Conservation (phyloP, 2,329 filamentous ascomycete species). For the Colletotrichum sp. region DNA sequence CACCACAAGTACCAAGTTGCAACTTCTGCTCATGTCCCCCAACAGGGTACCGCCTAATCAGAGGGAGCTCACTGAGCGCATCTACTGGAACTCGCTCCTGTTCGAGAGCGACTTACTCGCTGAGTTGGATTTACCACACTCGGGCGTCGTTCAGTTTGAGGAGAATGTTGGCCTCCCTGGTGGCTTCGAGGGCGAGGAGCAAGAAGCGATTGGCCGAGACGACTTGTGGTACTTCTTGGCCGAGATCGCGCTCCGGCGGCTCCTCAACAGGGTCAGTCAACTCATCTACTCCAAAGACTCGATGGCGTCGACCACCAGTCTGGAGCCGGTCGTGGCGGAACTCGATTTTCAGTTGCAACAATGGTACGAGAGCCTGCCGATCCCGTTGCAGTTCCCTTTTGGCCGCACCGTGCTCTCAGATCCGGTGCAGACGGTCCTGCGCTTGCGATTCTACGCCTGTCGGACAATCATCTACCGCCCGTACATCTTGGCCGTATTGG, state of each 20-base stretch:
- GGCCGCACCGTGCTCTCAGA: slow-evolving; percentile 70
- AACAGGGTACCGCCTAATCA: slow-evolving; percentile 73
- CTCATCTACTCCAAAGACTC: slow-evolving; percentile 80
- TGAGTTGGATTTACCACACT: slow-evolving; percentile 82
- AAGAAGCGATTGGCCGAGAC: slow-evolving; percentile 69
- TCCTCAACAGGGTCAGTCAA: slow-evolving; percentile 80
- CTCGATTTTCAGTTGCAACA: slow-evolving; percentile 83
- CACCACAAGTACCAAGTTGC: slow-evolving; percentile 81
- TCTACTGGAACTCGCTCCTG: slow-evolving; percentile 85
- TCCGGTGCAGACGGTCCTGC: slow-evolving; percentile 79
- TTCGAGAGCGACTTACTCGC: slow-evolving; percentile 83
- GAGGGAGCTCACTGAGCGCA: slow-evolving; percentile 75
- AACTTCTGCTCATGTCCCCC: slow-evolving; percentile 77
- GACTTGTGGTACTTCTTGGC: slow-evolving; percentile 88
- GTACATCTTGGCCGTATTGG: slow-evolving; percentile 80
- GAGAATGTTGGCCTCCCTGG: slow-evolving; percentile 80
- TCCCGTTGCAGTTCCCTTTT: slow-evolving; percentile 79
- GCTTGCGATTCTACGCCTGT: slow-evolving; percentile 83
- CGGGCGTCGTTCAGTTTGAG: slow-evolving; percentile 82
- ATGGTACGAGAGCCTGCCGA: slow-evolving; percentile 82
- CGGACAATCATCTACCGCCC: slow-evolving; percentile 86
- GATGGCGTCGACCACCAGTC: slow-evolving; percentile 71
- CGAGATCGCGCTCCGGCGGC: slow-evolving; percentile 78
- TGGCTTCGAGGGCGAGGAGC: slow-evolving; percentile 76
- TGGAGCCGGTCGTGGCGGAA: slow-evolving; percentile 80